Conservation (phyloP, 2,329 filamentous ascomycete species). For the Cladosporium phlei region DNA sequence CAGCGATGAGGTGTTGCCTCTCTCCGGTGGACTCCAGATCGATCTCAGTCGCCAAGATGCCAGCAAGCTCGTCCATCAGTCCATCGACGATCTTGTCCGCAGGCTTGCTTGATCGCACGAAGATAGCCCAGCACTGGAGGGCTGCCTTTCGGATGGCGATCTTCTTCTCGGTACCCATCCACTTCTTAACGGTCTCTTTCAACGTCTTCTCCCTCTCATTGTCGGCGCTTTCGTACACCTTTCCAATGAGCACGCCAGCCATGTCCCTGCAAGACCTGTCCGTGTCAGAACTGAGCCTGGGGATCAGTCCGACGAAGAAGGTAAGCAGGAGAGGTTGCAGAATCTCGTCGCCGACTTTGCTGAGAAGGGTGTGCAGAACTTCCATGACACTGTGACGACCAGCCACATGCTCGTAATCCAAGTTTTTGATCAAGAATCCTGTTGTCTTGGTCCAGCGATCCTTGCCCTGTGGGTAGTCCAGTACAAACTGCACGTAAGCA, state of each 20-base stretch:
- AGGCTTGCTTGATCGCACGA: slow-evolving; percentile 64
- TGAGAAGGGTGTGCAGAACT: slow-evolving; percentile 76
- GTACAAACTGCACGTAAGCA: slow-evolving; percentile 88
- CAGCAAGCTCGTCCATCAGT: slow-evolving; percentile 49
- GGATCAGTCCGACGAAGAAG: slow-evolving; percentile 80
- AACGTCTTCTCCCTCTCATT: slow-evolving; percentile 64
- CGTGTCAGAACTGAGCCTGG: slow-evolving; percentile 84
- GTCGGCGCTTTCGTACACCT: slow-evolving; percentile 74
- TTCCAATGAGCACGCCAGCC: slow-evolving; percentile 72
- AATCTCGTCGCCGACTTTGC: slow-evolving; percentile 75
- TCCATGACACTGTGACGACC: slow-evolving; percentile 92
- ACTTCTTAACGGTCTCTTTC: slow-evolving; percentile 60
- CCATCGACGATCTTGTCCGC: slow-evolving; percentile 64
- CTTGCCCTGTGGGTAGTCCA: slow-evolving; percentile 90
- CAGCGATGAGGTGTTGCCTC: slow-evolving; percentile 69
- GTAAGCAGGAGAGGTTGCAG: slow-evolving; percentile 75
- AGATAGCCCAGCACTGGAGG: slow-evolving; percentile 75
- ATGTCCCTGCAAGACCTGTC: slow-evolving; percentile 78
- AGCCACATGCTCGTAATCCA: slow-evolving; percentile 83
- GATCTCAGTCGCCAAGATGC: slow-evolving; percentile 48
- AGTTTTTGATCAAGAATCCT: slow-evolving; percentile 80
- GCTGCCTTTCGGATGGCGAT: slow-evolving; percentile 65
- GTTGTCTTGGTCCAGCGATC: slow-evolving; percentile 85
- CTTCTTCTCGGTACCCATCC: slow-evolving; percentile 73
- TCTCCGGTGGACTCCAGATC: slow-evolving; percentile 52